A percentile compares a stretch with the other conserved stretches of the same genome.
These are phyloP conservation scores for Cryphonectria parasitica DNA, from an alignment of 2,329 filamentous ascomycete genomes.

Conservation along the genomic window DNA sequence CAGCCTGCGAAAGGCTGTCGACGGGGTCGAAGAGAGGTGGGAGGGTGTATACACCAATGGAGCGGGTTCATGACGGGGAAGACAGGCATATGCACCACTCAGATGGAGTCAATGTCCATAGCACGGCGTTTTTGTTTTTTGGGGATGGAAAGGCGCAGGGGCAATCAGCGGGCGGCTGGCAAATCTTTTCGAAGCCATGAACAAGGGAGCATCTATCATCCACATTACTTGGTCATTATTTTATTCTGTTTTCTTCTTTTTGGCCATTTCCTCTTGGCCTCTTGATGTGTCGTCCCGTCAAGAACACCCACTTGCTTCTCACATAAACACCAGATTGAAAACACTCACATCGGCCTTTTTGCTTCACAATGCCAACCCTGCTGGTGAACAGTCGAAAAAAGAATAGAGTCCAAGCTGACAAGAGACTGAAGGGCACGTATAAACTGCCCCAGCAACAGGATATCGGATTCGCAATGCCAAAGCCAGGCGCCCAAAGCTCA, in stretches of 20 bases:
- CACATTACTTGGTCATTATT: background rate
- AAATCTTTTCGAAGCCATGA: background rate
- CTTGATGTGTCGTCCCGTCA: background rate
- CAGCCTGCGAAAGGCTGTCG: constrained; percentile 65
- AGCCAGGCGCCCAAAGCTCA: background rate
- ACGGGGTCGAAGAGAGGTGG: constrained; percentile 65
- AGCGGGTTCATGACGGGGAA: background rate
- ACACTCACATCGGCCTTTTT: background rate
- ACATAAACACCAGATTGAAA: background rate
- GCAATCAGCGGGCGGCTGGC: background rate
- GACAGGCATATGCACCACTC: background rate
- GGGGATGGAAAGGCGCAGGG: background rate
- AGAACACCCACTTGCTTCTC: background rate
- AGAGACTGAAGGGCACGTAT: background rate
- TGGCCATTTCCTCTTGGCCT: background rate
- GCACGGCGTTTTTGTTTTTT: constrained; percentile 15
- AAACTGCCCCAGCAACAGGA: background rate
- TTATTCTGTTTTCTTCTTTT: background rate
- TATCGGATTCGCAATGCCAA: no score
- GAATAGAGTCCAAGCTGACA: background rate
- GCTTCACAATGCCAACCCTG: background rate
- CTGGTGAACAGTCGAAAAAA: background rate
- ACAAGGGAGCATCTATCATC: background rate
- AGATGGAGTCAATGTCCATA: constrained; percentile 8
- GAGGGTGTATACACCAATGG: constrained; percentile 53